phyloP scores from a whole-genome alignment of 306 rosid species.

The Ormosia semicastrata region DNA sequence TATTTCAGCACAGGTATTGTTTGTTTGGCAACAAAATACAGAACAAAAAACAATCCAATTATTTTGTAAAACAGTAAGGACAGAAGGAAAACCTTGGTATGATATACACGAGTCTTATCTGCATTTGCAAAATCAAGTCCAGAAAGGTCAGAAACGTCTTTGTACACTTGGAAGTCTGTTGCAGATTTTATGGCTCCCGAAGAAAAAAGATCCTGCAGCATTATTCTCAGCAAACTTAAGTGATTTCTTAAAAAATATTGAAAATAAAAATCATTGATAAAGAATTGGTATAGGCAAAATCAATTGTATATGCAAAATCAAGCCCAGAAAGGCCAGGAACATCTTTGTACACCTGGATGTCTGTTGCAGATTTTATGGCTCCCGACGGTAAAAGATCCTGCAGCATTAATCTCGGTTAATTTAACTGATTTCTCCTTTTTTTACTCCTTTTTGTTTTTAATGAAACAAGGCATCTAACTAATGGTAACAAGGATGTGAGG shows the following conservation, averaged over 20 bases:
- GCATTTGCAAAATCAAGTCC: constrained; percentile 88
- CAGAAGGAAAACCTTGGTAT: constrained; percentile 72
- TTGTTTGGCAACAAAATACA: constrained; percentile 16
- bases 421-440: constrained; percentile 3
- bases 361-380: constrained; percentile 88
- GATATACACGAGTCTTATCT: constrained; percentile 83
- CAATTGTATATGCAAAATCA: constrained; percentile 67
- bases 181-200: constrained; percentile 90
- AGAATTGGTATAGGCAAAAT: background rate
- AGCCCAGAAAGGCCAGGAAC: constrained; percentile 91
- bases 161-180: constrained; percentile 88
- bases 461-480: background rate
- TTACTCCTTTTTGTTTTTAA: background rate
- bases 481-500: background rate
- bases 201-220: constrained; percentile 77
- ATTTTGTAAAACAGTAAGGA: constrained; percentile 22
- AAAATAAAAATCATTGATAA: constrained; percentile 10
- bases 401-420: constrained; percentile 31
- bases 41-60: background rate
- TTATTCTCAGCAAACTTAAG: constrained; percentile 23
- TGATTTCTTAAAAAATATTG: background rate
- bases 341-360: constrained; percentile 85
- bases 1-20: background rate
- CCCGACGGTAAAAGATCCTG: constrained; percentile 89
- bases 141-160: constrained; percentile 83